Percentiles rank a stretch among this genome's conserved stretches.
Evolutionary conservation across 768 basidiomycete genomes (phyloP).

Genomic region (Sporobolomyces pararoseus): DNA sequence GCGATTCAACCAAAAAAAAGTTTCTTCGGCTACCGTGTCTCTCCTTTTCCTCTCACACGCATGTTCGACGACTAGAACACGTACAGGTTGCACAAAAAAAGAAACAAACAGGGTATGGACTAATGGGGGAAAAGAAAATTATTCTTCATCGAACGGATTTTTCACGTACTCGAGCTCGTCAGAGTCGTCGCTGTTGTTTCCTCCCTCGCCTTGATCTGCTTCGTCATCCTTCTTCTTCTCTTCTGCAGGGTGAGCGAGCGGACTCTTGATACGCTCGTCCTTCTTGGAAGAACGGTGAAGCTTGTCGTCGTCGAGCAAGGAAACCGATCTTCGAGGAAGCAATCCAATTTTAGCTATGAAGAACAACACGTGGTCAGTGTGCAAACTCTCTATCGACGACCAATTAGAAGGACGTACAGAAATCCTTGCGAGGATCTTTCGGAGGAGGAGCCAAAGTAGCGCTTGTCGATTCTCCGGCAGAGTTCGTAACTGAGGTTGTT

Average conservation of each 20-base stretch:
- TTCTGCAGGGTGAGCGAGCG: conserved; percentile 4
- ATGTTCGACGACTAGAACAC: background rate
- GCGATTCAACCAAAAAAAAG: background rate
- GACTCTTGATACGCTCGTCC: conserved; percentile 4
- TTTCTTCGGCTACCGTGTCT: background rate
- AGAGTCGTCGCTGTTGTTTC: conserved; percentile 24
- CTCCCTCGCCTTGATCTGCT: conserved; percentile 6
- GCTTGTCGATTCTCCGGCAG: background rate
- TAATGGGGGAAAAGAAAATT: background rate
- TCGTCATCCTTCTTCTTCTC: background rate
- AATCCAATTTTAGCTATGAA: conserved; percentile 28
- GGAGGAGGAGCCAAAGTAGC: background rate
- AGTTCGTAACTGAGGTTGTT: background rate
- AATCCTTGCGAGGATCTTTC: background rate
- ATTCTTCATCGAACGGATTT: conserved; percentile 39
- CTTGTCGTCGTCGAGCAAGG: conserved; percentile 30
- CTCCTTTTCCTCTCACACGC: background rate
- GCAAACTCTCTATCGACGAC: background rate
- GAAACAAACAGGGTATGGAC: background rate
- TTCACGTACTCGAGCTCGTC: conserved; percentile 35
- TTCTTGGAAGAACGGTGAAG: background rate
- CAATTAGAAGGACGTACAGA: background rate
- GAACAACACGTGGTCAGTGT: too few species aligned
- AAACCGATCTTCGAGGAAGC: conserved; percentile 36
- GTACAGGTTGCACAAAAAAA: background rate